phyloP scores from a whole-genome alignment of 768 basidiomycete genomes.

The Terana coerulea region DNA sequence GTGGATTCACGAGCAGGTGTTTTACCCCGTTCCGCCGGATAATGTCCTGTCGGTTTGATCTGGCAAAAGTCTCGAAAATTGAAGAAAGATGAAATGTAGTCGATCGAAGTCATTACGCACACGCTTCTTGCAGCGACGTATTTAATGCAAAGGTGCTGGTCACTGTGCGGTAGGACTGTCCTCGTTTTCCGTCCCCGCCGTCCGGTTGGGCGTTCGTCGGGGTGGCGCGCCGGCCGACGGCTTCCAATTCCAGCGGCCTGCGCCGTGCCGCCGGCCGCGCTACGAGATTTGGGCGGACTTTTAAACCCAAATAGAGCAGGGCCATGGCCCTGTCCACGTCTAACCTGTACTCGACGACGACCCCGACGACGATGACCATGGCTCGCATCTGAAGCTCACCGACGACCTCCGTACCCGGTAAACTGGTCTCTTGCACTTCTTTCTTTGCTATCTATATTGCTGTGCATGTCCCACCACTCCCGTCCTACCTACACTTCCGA shows the following conservation, averaged over 20 bases:
- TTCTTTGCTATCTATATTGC: slow-evolving; percentile 7
- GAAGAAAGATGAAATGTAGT: too few species aligned
- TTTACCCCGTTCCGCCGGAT: too few species aligned
- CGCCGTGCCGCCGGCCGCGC: too few species aligned
- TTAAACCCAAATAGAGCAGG: neutral
- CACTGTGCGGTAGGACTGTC: too few species aligned
- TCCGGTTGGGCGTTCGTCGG: neutral
- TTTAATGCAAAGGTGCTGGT: too few species aligned
- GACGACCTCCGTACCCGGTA: neutral
- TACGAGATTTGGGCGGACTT: slow-evolving; percentile 9
- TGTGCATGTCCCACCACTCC: slow-evolving; percentile 13
- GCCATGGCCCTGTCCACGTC: neutral
- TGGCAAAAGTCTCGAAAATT: too few species aligned
- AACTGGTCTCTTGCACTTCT: neutral
- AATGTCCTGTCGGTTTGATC: too few species aligned
- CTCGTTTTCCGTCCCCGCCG: neutral
- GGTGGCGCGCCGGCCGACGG: neutral
- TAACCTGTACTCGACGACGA: too few species aligned
- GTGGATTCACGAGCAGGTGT: neutral
- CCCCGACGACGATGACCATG: slow-evolving; percentile 8
- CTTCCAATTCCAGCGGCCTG: too few species aligned
- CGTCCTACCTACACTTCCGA: slow-evolving; percentile 4
- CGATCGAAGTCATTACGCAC: too few species aligned
- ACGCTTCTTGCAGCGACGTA: too few species aligned
- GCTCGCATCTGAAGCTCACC: neutral